phyloP scores from a whole-genome alignment of 305 asterid genomes.

The Fraxinus sp. region DNA sequence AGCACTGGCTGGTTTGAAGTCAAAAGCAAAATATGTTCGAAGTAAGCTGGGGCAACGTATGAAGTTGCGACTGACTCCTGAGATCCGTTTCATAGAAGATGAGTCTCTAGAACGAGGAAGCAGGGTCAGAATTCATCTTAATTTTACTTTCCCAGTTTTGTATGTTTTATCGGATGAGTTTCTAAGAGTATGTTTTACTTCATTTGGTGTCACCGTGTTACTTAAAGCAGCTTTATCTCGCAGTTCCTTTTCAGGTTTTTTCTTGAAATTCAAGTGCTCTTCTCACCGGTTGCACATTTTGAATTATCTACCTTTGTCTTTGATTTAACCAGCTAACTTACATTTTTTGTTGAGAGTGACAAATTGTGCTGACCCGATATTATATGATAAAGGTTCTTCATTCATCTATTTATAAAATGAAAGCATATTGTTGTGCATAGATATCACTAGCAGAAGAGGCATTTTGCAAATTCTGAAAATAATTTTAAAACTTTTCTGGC shows the following conservation, averaged over 20 bases:
- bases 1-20: conserved; percentile 85
- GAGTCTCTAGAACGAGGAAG: conserved; percentile 95
- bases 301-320: background rate
- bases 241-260: background rate
- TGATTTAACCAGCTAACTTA: background rate
- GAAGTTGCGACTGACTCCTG: conserved; percentile 95
- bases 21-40: conserved; percentile 91
- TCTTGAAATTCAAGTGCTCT: background rate
- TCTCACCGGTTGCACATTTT: background rate
- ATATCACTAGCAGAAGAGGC: background rate
- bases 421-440: background rate
- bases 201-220: background rate
- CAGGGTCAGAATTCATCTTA: conserved; percentile 60
- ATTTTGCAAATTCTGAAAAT: background rate
- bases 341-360: background rate
- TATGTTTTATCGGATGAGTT: background rate
- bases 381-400: background rate
- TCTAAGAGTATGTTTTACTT: background rate
- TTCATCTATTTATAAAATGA: background rate
- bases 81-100: conserved; percentile 89
- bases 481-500: background rate
- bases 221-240: background rate
- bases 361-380: background rate
- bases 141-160: conserved; percentile 7
- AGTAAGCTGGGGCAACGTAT: conserved; percentile 83